These are phyloP conservation scores for Sporothrix globosa DNA, from an alignment of 2,329 filamentous ascomycete genomes.

Conservation along the genomic window DNA sequence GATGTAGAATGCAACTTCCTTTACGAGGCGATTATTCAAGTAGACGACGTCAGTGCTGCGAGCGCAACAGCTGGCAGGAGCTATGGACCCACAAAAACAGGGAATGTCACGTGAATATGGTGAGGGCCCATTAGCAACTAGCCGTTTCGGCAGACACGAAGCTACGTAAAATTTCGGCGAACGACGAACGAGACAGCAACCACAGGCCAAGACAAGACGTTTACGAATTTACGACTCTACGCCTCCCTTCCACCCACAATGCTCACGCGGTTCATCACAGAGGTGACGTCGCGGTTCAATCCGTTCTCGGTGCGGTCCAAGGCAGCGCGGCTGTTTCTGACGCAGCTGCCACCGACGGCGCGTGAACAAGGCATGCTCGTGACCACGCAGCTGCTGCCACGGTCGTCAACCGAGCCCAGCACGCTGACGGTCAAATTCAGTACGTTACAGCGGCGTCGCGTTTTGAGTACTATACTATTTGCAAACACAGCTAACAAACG, in stretches of 20 bases:
- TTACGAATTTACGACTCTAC: background rate
- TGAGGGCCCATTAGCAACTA: background rate
- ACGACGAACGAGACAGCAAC: background rate
- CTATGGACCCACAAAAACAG: slow-evolving; percentile 10
- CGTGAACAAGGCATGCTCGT: slow-evolving; percentile 74
- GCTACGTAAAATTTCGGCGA: slow-evolving; percentile 18
- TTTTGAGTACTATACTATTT: background rate
- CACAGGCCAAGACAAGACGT: background rate
- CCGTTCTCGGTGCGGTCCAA: slow-evolving; percentile 81
- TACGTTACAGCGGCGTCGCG: slow-evolving; percentile 48
- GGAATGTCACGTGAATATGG: slow-evolving; percentile 12
- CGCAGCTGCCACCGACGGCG: slow-evolving; percentile 78
- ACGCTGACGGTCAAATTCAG: slow-evolving; percentile 82
- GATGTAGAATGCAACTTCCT: background rate
- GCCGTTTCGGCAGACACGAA: background rate
- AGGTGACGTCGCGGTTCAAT: slow-evolving; percentile 86
- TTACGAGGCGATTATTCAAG: background rate
- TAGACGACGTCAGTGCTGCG: slow-evolving; percentile 28
- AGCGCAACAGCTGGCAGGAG: slow-evolving; percentile 29
- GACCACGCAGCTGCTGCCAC: slow-evolving; percentile 73
- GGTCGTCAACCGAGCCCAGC: slow-evolving; percentile 68
- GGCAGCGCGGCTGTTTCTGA: slow-evolving; percentile 85
- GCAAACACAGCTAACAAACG: background rate
- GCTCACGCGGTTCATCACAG: slow-evolving; percentile 85
- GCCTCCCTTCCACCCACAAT: slow-evolving; percentile 51